phyloP scores from a whole-genome alignment of 139 green algal genomes.

The Raphidocelis subcapitata region DNA sequence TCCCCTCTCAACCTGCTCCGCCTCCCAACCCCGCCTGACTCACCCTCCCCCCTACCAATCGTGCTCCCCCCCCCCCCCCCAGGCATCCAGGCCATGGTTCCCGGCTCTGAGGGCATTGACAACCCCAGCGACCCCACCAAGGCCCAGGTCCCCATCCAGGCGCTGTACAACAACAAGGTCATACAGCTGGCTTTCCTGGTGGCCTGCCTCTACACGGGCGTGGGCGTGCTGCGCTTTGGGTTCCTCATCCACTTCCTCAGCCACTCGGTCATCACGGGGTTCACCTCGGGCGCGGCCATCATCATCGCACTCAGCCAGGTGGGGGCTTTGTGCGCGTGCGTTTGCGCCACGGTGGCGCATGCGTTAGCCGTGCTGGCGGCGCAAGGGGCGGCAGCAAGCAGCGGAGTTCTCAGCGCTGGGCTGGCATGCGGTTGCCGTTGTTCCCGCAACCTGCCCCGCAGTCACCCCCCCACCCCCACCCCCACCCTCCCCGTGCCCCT shows the following conservation, averaged over 20 bases:
- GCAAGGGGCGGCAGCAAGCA: no score
- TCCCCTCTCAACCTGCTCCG: no score
- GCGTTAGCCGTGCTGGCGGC: no score
- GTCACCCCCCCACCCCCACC: no score
- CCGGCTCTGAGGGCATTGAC: slow-evolving; percentile 29
- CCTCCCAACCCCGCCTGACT: no score
- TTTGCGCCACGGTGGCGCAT: neutral
- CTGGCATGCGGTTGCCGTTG: no score
- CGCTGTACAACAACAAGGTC: slow-evolving; percentile 44
- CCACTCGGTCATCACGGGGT: slow-evolving; percentile 83
- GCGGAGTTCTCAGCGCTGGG: no score
- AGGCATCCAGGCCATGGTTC: slow-evolving; percentile 15
- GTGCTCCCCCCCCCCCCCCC: no score
- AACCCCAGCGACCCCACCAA: slow-evolving; percentile 49
- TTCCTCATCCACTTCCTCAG: slow-evolving; percentile 87
- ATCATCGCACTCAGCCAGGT: slow-evolving; percentile 65
- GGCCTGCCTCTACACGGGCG: slow-evolving; percentile 67
- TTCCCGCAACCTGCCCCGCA: no score
- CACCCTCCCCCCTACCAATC: neutral
- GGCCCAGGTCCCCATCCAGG: slow-evolving; percentile 30
- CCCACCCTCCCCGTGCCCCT: no score
- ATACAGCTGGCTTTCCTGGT: slow-evolving; percentile 78
- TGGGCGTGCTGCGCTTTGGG: slow-evolving; percentile 77
- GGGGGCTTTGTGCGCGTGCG: neutral
- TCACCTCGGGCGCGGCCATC: slow-evolving; percentile 78